phyloP scores from a whole-genome alignment of 2,329 filamentous ascomycete species.

The Xylariaceae sp. region DNA sequence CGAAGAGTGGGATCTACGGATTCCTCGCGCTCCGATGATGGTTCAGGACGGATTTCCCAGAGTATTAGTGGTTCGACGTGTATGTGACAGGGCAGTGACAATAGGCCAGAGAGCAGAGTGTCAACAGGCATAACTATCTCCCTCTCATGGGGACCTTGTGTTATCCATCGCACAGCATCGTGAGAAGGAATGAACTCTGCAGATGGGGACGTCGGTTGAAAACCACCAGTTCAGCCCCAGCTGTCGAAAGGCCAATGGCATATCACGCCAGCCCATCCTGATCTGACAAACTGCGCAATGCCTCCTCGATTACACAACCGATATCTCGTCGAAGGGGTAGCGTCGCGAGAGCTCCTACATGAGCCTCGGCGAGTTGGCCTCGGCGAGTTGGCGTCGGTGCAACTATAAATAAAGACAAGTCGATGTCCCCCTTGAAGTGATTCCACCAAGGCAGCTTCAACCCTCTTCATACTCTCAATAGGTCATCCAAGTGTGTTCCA shows the following conservation, averaged over 20 bases:
- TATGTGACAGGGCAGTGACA: conserved; percentile 18
- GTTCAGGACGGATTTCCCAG: not conserved
- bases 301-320: conserved; percentile 15
- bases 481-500: conserved; percentile 18
- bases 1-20: not conserved
- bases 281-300: conserved; percentile 16
- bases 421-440: conserved; percentile 5
- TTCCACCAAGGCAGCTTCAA: conserved; percentile 11
- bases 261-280: conserved; percentile 11
- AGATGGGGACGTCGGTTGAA: conserved; percentile 15
- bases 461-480: conserved; percentile 8
- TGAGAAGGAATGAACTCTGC: conserved; percentile 17
- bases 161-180: conserved; percentile 21
- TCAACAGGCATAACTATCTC: conserved; percentile 11
- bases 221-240: conserved; percentile 14
- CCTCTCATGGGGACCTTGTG: conserved; percentile 11
- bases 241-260: conserved; percentile 19
- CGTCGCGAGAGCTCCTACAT: not conserved
- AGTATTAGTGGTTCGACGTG: not conserved
- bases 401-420: conserved; percentile 11
- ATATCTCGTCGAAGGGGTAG: conserved; percentile 2
- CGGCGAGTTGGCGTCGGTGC: conserved; percentile 1
- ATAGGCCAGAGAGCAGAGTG: conserved; percentile 9
- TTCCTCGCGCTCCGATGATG: not conserved
- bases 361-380: conserved; percentile 2